Percentiles rank a stretch among this genome's conserved stretches.
phyloP scores from a whole-genome alignment of 768 basidiomycete genomes.

The Boletus patriciae region DNA sequence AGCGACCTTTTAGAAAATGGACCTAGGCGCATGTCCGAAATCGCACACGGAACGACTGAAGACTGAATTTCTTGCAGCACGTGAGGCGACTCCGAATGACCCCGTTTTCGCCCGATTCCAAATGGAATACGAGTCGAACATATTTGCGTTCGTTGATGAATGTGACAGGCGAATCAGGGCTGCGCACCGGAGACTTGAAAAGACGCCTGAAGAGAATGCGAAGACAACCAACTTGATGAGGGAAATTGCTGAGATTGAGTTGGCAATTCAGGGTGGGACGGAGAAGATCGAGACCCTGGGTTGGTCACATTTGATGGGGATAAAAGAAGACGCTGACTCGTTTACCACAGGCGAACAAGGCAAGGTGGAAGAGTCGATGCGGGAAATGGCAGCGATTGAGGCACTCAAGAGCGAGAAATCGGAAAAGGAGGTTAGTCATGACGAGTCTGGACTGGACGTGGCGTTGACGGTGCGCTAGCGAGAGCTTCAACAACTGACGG shows the following conservation, averaged over 20 bases:
- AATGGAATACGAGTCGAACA: constrained; percentile 94
- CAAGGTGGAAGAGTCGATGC: constrained; percentile 99
- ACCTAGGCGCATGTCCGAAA: constrained; percentile 95
- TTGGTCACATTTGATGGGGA: constrained; percentile 36
- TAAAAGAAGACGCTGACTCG: neutral
- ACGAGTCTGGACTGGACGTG: constrained; percentile 1
- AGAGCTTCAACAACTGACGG: constrained; percentile 93
- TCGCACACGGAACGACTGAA: constrained; percentile 94
- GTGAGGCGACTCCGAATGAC: constrained; percentile 71
- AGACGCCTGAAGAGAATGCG: constrained; percentile 99
- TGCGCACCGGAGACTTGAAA: constrained; percentile 93
- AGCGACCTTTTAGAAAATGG: constrained; percentile 77
- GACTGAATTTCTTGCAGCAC: constrained; percentile 81
- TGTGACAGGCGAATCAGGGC: constrained; percentile 95
- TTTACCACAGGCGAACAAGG: constrained; percentile 80
- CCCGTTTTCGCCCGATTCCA: constrained; percentile 87
- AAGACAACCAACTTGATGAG: constrained; percentile 99
- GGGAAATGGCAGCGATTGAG: constrained; percentile 96
- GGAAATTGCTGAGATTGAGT: constrained; percentile 98
- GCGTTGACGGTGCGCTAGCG: constrained; percentile 48
- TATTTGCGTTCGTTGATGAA: constrained; percentile 96
- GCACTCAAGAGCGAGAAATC: constrained; percentile 94
- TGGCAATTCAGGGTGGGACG: constrained; percentile 97
- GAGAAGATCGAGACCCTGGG: constrained; percentile 96
- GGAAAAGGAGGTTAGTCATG: constrained; percentile 79